Percentiles rank a stretch among this genome's conserved stretches.
phyloP scores from a whole-genome alignment of 2,329 filamentous ascomycete species.

The Sordariomycetes sp. region DNA sequence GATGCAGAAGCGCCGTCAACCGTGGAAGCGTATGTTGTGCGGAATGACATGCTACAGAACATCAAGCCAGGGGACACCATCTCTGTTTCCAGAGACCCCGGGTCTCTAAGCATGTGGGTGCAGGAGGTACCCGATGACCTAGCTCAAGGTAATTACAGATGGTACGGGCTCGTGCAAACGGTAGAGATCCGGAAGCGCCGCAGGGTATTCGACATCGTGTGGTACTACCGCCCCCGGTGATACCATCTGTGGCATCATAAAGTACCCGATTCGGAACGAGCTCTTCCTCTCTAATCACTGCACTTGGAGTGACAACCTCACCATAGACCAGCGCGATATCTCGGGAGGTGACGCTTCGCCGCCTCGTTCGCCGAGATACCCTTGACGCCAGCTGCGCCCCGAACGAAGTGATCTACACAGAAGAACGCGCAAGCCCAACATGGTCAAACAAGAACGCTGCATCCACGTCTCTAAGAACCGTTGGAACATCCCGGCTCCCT shows the following conservation, averaged over 20 bases:
- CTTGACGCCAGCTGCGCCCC: constrained; percentile 23
- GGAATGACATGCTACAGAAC: constrained; percentile 9
- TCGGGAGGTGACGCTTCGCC: constrained; percentile 29
- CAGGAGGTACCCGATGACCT: constrained; percentile 27
- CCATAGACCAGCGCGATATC: constrained; percentile 20
- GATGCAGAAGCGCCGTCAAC: constrained; percentile 7
- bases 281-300: constrained; percentile 68
- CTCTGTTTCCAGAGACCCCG: constrained; percentile 9
- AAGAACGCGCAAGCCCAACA: constrained; percentile 21
- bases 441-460: constrained; percentile 42
- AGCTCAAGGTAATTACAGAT: constrained; percentile 31
- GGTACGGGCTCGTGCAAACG: constrained; percentile 58
- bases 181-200: constrained; percentile 24
- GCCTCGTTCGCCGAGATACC: constrained; percentile 32
- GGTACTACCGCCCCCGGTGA: constrained; percentile 62
- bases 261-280: constrained; percentile 60
- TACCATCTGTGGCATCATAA: constrained; percentile 53
- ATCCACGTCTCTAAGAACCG: constrained; percentile 37
- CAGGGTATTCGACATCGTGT: constrained; percentile 48
- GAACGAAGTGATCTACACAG: constrained; percentile 48
- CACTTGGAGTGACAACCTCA: constrained; percentile 34
- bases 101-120: constrained; percentile 37
- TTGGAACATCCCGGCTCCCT: constrained; percentile 44
- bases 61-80: constrained; percentile 34
- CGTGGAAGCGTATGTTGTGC: constrained; percentile 6